Conservation (phyloP, 1,139 yeast genomes). For the Pichia sp. region DNA sequence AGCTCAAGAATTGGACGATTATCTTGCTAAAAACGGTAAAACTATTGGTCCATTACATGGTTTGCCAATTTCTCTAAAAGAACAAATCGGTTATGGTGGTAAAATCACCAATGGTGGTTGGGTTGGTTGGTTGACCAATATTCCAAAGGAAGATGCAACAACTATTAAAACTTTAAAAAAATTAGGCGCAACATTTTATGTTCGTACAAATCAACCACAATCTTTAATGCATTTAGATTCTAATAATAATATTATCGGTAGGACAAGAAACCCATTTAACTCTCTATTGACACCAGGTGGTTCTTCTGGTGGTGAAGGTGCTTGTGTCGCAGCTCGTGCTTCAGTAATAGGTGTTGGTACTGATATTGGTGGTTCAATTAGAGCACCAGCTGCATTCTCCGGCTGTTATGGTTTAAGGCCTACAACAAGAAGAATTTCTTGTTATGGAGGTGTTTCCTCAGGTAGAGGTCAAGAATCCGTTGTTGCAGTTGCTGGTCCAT, state of each 20-base stretch:
- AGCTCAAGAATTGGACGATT: slow-evolving; percentile 50
- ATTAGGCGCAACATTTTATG: slow-evolving; percentile 61
- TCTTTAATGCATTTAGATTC: slow-evolving; percentile 51
- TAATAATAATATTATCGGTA: slow-evolving; percentile 43
- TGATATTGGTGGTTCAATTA: slow-evolving; percentile 74
- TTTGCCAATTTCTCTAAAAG: slow-evolving; percentile 70
- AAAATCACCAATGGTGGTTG: slow-evolving; percentile 58
- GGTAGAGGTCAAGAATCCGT: slow-evolving; percentile 56
- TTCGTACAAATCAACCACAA: slow-evolving; percentile 52
- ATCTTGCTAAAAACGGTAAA: slow-evolving; percentile 47
- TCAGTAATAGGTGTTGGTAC: slow-evolving; percentile 66
- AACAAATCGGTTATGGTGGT: slow-evolving; percentile 56
- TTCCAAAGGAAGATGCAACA: slow-evolving; percentile 45
- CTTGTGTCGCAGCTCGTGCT: slow-evolving; percentile 58
- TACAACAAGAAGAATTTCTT: slow-evolving; percentile 53
- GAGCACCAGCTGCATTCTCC: slow-evolving; percentile 69
- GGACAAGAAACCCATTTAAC: slow-evolving; percentile 50
- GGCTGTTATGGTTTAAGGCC: slow-evolving; percentile 68
- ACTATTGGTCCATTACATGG: slow-evolving; percentile 74
- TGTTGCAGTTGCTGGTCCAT: slow-evolving; percentile 57
- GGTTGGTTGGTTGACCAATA: slow-evolving; percentile 47
- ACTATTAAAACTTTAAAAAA: slow-evolving; percentile 48
- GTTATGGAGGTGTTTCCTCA: slow-evolving; percentile 44
- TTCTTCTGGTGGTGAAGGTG: slow-evolving; percentile 75
- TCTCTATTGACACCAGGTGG: slow-evolving; percentile 56